Evolutionary conservation across 257 asterid species (phyloP).

Genomic region (Petunia axillaris): DNA sequence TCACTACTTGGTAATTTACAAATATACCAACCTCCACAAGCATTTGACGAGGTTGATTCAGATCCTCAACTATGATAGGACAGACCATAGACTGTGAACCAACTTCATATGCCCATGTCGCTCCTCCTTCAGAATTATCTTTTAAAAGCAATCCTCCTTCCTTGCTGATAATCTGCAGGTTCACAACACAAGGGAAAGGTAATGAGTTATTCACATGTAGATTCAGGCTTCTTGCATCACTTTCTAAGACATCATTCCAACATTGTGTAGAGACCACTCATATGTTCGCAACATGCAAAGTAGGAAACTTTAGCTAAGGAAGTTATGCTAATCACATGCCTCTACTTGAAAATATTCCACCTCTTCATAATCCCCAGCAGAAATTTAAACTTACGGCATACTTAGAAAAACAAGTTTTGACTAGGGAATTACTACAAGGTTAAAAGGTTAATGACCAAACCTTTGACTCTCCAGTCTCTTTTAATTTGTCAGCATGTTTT

Average conservation of each 20-base stretch:
- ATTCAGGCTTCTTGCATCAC: neutral
- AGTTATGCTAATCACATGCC: too few species aligned
- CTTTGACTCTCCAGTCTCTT: slow-evolving; percentile 84
- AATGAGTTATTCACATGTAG: neutral
- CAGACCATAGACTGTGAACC: slow-evolving; percentile 86
- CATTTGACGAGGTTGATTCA: slow-evolving; percentile 90
- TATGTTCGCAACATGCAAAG: too few species aligned
- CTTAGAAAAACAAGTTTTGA: neutral
- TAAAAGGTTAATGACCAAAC: slow-evolving; percentile 36
- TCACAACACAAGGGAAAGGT: slow-evolving; percentile 22
- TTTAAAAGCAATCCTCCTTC: slow-evolving; percentile 72
- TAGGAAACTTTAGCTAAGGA: too few species aligned
- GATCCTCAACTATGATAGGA: slow-evolving; percentile 91
- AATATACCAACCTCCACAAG: slow-evolving; percentile 64
- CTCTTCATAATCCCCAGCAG: too few species aligned
- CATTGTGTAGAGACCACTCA: neutral
- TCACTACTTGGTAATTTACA: neutral
- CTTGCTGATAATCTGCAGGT: slow-evolving; percentile 65
- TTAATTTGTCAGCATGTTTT: slow-evolving; percentile 87
- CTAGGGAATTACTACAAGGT: neutral
- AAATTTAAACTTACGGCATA: too few species aligned
- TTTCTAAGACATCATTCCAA: neutral
- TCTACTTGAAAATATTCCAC: neutral
- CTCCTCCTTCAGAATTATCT: slow-evolving; percentile 81
- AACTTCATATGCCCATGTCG: slow-evolving; percentile 98